Conservation (phyloP, 345 rosid genomes). For the Arabidopsis arenosa region DNA sequence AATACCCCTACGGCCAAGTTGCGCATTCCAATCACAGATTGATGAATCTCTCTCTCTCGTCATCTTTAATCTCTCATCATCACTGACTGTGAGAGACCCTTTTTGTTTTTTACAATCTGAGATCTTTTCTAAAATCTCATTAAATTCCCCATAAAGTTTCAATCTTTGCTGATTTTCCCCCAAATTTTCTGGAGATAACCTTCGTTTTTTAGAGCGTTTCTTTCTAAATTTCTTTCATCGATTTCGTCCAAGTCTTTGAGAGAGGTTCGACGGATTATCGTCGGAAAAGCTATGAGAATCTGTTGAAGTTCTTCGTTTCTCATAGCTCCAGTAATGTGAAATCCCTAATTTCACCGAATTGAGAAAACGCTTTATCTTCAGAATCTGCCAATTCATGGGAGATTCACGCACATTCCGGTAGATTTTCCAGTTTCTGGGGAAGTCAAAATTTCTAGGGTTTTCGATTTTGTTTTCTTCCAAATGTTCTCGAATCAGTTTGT, state of each 20-base stretch:
- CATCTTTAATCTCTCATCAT: constrained; percentile 21
- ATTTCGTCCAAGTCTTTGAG: constrained; percentile 5
- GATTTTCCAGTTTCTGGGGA: constrained; percentile 15
- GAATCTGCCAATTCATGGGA: constrained; percentile 13
- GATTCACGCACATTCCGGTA: constrained; percentile 33
- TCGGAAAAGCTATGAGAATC: constrained; percentile 10
- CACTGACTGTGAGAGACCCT: constrained; percentile 37
- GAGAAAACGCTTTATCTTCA: background rate
- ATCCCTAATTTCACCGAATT: constrained; percentile 24
- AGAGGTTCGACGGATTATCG: background rate
- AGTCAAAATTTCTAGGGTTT: constrained; percentile 34
- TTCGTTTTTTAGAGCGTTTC: background rate
- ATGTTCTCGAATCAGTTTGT: constrained; percentile 63
- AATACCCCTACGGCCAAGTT: constrained; percentile 32
- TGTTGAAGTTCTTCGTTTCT: constrained; percentile 11
- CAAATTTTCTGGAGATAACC: constrained; percentile 7
- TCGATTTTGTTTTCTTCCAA: constrained; percentile 31
- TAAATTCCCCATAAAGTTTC: background rate
- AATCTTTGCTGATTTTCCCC: background rate
- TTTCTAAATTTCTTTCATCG: constrained; percentile 28
- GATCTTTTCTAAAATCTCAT: constrained; percentile 13
- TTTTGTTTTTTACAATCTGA: background rate
- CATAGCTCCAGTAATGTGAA: constrained; percentile 9
- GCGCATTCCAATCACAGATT: constrained; percentile 33
- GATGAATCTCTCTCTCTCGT: constrained; percentile 1